Evolutionary conservation across 805 yeast genomes (phyloP).

Genomic region (Spathaspora girioi): DNA sequence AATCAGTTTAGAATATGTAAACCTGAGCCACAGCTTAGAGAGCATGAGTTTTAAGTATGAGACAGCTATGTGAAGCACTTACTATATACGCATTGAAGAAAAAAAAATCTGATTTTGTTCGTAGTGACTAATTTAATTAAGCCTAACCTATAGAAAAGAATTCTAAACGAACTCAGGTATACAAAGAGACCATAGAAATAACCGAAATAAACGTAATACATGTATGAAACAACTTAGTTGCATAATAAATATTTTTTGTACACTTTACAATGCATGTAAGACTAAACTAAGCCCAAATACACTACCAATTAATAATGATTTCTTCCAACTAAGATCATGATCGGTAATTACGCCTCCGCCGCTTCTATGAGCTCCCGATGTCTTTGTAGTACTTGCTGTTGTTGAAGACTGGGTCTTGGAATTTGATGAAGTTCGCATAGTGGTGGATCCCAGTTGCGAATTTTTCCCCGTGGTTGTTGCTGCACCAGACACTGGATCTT

Average conservation of each 20-base stretch:
- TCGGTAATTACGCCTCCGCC: conserved; percentile 11
- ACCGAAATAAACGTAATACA: neutral
- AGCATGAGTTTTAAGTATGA: neutral
- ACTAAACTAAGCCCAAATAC: conserved; percentile 13
- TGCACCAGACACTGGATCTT: neutral
- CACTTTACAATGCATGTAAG: conserved; percentile 10
- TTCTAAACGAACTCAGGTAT: neutral
- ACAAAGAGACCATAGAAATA: neutral
- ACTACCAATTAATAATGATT: conserved; percentile 11
- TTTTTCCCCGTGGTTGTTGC: conserved; percentile 3
- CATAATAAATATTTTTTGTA: too few species aligned
- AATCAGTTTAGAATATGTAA: neutral
- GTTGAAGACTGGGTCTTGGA: conserved; percentile 8
- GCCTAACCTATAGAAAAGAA: neutral
- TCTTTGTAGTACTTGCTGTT: conserved; percentile 11
- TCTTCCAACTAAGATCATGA: conserved; percentile 13
- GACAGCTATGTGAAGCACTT: too few species aligned
- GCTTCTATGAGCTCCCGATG: conserved; percentile 16
- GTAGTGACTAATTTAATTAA: neutral
- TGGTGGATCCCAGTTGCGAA: neutral
- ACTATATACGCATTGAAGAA: too few species aligned
- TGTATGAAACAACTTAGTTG: neutral
- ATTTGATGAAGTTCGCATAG: conserved; percentile 2
- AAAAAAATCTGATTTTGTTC: too few species aligned
- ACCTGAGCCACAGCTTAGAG: neutral